Evolutionary conservation across 306 rosid species (phyloP).

Genomic region (Vigna mungo): DNA sequence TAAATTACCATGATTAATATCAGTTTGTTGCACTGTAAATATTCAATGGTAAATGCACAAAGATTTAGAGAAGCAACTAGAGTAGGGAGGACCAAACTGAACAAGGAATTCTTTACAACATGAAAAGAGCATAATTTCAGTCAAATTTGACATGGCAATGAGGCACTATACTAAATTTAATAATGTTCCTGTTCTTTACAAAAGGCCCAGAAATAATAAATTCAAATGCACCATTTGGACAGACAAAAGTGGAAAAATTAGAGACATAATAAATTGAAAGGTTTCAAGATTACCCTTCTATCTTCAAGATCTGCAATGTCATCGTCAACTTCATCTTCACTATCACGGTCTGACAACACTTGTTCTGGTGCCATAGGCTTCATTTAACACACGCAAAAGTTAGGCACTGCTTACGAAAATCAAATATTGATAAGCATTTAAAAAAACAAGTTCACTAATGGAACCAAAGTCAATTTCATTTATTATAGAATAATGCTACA

Average conservation of each 20-base stretch:
- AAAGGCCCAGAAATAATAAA: slow-evolving; percentile 19
- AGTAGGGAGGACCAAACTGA: slow-evolving; percentile 18
- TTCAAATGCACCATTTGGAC: slow-evolving; percentile 39
- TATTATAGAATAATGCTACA: neutral
- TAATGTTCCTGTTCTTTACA: slow-evolving; percentile 1
- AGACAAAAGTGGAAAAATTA: slow-evolving; percentile 28
- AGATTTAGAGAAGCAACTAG: slow-evolving; percentile 29
- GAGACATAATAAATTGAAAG: slow-evolving; percentile 4
- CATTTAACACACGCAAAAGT: slow-evolving; percentile 35
- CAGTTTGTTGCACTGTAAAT: slow-evolving; percentile 14
- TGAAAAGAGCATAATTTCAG: slow-evolving; percentile 19
- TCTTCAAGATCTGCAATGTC: slow-evolving; percentile 97
- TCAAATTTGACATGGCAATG: slow-evolving; percentile 17
- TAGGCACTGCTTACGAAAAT: slow-evolving; percentile 16
- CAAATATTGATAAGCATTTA: slow-evolving; percentile 29
- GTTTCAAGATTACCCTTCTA: slow-evolving; percentile 73
- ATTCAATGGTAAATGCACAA: slow-evolving; percentile 21
- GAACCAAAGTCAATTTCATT: slow-evolving; percentile 9
- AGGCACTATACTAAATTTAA: slow-evolving; percentile 23
- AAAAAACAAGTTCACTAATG: slow-evolving; percentile 10
- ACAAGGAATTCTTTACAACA: neutral
- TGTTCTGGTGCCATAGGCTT: slow-evolving; percentile 93
- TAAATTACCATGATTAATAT: slow-evolving; percentile 27
- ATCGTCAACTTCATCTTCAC: slow-evolving; percentile 95
- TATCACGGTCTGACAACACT: slow-evolving; percentile 87